These are phyloP conservation scores for Xerocomellus dryophilus DNA, from an alignment of 768 basidiomycete species.

Conservation along the genomic window DNA sequence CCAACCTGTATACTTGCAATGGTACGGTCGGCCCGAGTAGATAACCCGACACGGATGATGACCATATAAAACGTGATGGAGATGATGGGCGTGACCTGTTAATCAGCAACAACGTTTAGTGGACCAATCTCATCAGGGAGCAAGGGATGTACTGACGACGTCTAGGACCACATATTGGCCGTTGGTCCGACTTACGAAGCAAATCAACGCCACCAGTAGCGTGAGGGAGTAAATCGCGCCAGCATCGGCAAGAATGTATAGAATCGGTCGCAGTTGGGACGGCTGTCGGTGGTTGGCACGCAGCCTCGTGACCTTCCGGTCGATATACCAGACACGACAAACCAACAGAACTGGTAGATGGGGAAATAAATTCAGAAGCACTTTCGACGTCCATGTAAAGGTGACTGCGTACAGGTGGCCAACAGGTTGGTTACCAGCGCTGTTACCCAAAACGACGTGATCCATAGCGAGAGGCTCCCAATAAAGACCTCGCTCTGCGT, in stretches of 20 bases:
- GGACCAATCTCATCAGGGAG: no score
- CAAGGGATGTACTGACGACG: not conserved
- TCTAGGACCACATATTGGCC: not conserved
- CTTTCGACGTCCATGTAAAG: no score
- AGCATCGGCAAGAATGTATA: not conserved
- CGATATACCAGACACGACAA: constrained; percentile 26
- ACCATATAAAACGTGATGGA: not conserved
- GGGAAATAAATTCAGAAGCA: not conserved
- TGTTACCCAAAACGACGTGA: constrained; percentile 27
- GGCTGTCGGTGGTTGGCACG: no score
- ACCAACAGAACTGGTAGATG: constrained; percentile 19
- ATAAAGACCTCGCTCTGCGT: constrained; percentile 18
- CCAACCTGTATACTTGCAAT: no score
- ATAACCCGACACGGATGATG: not conserved
- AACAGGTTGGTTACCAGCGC: constrained; percentile 26
- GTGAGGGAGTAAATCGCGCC: not conserved
- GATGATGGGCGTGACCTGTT: not conserved
- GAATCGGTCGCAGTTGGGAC: not conserved
- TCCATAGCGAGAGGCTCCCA: constrained; percentile 26
- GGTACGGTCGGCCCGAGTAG: no score
- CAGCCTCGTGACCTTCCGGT: constrained; percentile 13
- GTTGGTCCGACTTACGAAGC: not conserved
- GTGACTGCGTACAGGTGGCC: constrained; percentile 22
- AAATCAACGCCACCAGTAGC: not conserved
- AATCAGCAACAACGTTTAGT: no score